Evolutionary conservation across 495 filamentous ascomycete genomes (phyloP), one percentile per base, ranked within the genome.

Genomic region (Podospora sp.): DNA sequence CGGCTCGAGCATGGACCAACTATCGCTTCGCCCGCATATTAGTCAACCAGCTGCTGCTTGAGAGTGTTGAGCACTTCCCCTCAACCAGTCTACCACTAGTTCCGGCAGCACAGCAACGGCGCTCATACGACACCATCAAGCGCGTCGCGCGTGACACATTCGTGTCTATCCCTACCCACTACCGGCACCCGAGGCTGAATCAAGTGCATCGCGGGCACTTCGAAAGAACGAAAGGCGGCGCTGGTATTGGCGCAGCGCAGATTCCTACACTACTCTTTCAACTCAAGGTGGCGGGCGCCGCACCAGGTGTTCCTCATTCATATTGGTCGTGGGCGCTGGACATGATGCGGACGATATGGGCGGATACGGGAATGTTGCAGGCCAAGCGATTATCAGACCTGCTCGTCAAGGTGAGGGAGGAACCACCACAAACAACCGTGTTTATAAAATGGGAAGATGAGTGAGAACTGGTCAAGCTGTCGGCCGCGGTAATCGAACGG

Each of bases 11-110:
- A 26, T 89, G 85, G 85, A 91, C 89, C 63, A 82, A 88, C 61
- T 89, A 87, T 69, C 86, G 89, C 33, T 85, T 84, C 74, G 81
- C 85, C 1, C 84, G 86, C 27, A 85, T 89, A 51, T 71, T 89
- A 14, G 76, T 84, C 26, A 85, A 82, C 71, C 84, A 89, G 62
- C 78, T 81, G 24, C 82, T 90, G 9, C 62, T 82, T 33, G 71
- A 74, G 20, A 73, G 71, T 35, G 65, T 71, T 11, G 69, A 68
- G 25, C 57, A 66, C 0, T 81, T 72, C 55, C 80, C 81, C 2
- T 24, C 60, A 18, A 81, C 76, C 33, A 77, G 76, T 49, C 68
- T 68, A 26, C 69, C 76, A 11, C 74, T 78, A 1, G 68, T 85
- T 35, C 69, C 79, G 0, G 70, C 73, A 1, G 71, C 63, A 20